Percentiles rank a stretch among this genome's conserved stretches.
These are phyloP conservation scores for Diplodia mutila DNA, from an alignment of 2,329 filamentous ascomycete species.

Conservation along the genomic window DNA sequence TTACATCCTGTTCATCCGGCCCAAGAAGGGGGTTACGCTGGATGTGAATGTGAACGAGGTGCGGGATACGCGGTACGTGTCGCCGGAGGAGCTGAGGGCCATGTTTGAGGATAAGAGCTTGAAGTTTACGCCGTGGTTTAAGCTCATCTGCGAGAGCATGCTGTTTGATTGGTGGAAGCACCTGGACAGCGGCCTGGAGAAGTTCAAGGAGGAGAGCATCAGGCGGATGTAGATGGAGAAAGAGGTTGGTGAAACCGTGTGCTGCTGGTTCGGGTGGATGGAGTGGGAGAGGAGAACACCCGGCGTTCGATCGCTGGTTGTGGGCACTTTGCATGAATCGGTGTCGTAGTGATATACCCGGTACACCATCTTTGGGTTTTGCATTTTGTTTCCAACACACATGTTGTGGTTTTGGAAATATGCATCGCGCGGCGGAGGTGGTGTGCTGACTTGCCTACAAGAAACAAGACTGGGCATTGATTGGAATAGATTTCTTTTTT, in stretches of 20 bases:
- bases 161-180: slow-evolving; percentile 97
- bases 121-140: slow-evolving; percentile 98
- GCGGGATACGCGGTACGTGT: slow-evolving; percentile 81
- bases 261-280: no score
- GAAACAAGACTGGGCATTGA: neutral
- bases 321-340: neutral
- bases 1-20: slow-evolving; percentile 96
- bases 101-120: slow-evolving; percentile 81
- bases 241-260: neutral
- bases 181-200: slow-evolving; percentile 78
- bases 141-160: slow-evolving; percentile 97
- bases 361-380: neutral
- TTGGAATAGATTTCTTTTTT: neutral
- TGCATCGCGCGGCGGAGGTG: neutral
- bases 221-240: slow-evolving; percentile 69
- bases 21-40: slow-evolving; percentile 77
- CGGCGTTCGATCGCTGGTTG: neutral
- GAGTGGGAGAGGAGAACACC: no score
- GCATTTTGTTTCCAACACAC: neutral
- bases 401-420: neutral
- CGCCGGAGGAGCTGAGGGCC: slow-evolving; percentile 76
- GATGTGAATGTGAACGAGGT: slow-evolving; percentile 86
- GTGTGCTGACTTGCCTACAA: neutral
- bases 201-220: slow-evolving; percentile 86
- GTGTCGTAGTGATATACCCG: neutral